Evolutionary conservation across 305 asterid species (phyloP).

Genomic region (Lippia alba): DNA sequence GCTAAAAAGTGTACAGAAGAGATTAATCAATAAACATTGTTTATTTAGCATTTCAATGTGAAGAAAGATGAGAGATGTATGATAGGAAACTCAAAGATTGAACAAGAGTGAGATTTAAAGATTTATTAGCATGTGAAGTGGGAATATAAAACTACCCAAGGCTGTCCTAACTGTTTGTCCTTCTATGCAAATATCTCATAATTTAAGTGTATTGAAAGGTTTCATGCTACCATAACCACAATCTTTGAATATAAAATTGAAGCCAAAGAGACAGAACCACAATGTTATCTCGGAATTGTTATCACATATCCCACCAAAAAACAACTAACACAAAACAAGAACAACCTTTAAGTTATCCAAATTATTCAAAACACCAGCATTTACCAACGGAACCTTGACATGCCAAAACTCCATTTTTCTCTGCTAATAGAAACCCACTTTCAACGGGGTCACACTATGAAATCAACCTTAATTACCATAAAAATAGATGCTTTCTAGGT

Average conservation of each 20-base stretch:
- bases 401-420: conserved; percentile 28
- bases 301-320: conserved; percentile 44
- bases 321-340: conserved; percentile 53
- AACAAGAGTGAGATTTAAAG: conserved; percentile 42
- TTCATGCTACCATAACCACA: conserved; percentile 47
- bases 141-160: conserved; percentile 48
- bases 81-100: conserved; percentile 40
- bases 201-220: conserved; percentile 41
- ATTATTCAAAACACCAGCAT: conserved; percentile 30
- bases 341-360: conserved; percentile 45
- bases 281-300: conserved; percentile 41
- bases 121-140: conserved; percentile 69
- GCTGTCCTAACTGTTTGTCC: conserved; percentile 60
- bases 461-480: not conserved
- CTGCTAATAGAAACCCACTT: conserved; percentile 12
- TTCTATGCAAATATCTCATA: conserved; percentile 60
- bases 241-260: conserved; percentile 45
- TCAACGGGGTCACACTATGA: conserved; percentile 23
- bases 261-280: conserved; percentile 38
- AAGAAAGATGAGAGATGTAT: conserved; percentile 26
- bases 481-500: conserved; percentile 1
- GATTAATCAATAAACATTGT: conserved; percentile 48
- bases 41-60: conserved; percentile 40
- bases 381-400: conserved; percentile 20
- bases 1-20: conserved; percentile 50